Base-by-base conservation (phyloP, 306 rosid species). In the Citrullus mucosospermus region DNA sequence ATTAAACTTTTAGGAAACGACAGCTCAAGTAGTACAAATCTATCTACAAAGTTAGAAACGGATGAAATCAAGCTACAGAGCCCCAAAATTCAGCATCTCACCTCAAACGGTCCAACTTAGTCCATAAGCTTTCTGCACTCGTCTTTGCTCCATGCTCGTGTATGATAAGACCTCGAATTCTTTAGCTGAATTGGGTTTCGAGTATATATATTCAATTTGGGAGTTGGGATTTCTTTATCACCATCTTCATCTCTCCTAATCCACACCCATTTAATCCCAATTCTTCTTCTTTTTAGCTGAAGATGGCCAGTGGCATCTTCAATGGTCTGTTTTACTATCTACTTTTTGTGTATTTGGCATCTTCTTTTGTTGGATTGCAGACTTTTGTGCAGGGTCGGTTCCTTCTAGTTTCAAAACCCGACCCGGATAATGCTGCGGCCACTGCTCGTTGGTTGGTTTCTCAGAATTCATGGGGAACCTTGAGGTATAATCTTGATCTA, bases 391-490 rank as follows among this genome's bases (percentile, higher is more conserved):
- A 79, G 8, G 90, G 87, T 0, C 85, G 96, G 57, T n/a, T 79
- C 9, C 81, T 89, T 9, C 80, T 81, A 0, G 51, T 44, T 38
- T 46, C 83, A 6, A 93, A 91, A 87, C 97, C 97, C 54, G 85
- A 88, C 90, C 97, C 91, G 6, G 46, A 83, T 15, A 70, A 88
- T 58, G 89, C 92, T 66, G 88, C 90, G 9, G 93, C 92, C 5
- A 83, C 90, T 41, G 96, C 98, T 81, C 98, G 96, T 36, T 91
- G 98, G 97, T 80, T 93, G 82, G 85, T 89, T 79, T 83, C 96
- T 53, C 86, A 81, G 78, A 93, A 88, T 82, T 84, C 79, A 56
- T 93, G 93, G 98, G 98, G 96, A 10, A 93, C 88, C 85, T 78
- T 91, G 75, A 91, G 85, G 98, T 90, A 86, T 20, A 17, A 8